phyloP scores from a whole-genome alignment of 2,329 filamentous ascomycete genomes.

The Colletotrichum sp. region DNA sequence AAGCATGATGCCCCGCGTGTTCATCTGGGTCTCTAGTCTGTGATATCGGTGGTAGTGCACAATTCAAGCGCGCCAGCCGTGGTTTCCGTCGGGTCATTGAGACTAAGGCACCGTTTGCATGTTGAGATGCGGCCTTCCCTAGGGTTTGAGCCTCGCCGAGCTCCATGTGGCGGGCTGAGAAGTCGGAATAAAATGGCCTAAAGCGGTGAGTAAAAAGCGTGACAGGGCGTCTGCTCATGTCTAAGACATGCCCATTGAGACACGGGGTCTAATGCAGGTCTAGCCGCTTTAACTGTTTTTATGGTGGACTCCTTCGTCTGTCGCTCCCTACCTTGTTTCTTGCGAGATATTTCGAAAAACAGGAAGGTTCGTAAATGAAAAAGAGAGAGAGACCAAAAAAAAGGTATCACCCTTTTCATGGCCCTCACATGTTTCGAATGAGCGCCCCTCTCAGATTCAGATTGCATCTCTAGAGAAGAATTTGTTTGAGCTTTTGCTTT shows the following conservation, averaged over 20 bases:
- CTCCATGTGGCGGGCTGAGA: background rate
- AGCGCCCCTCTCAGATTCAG: background rate
- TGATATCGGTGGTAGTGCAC: background rate
- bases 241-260: background rate
- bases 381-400: background rate
- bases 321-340: background rate
- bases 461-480: background rate
- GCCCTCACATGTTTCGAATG: background rate
- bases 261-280: background rate
- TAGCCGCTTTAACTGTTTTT: background rate
- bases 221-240: background rate
- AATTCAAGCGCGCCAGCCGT: background rate
- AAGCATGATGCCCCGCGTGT: background rate
- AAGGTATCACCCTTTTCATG: background rate
- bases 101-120: background rate
- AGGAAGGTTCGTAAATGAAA: background rate
- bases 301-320: background rate
- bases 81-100: background rate
- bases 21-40: background rate
- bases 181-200: background rate
- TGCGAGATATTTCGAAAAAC: background rate
- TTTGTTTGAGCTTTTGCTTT: background rate
- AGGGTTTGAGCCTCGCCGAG: background rate
- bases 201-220: background rate
- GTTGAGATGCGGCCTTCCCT: background rate